These are phyloP conservation scores for Exserohilum rostratum DNA, from an alignment of 2,329 filamentous ascomycete species.

Conservation along the genomic window DNA sequence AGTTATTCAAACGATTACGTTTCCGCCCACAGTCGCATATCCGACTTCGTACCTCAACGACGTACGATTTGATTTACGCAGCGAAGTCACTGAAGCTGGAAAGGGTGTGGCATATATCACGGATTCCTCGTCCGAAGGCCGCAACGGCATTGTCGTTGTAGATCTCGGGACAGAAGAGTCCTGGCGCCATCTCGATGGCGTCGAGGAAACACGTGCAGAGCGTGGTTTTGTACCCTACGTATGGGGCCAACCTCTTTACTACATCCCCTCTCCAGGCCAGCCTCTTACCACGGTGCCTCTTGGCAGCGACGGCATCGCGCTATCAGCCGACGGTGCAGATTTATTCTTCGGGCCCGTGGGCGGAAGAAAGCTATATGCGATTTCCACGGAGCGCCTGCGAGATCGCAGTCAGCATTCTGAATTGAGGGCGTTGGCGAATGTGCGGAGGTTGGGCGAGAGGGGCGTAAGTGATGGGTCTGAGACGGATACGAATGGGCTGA, in stretches of 20 bases:
- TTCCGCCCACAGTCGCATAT: conserved; percentile 55
- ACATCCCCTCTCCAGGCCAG: conserved; percentile 42
- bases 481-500: conserved; percentile 56
- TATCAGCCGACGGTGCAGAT: conserved; percentile 56
- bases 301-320: conserved; percentile 59
- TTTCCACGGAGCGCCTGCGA: conserved; percentile 53
- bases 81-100: conserved; percentile 49
- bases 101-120: conserved; percentile 61
- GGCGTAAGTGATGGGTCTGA: conserved; percentile 61
- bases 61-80: conserved; percentile 59
- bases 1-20: conserved; percentile 59
- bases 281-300: conserved; percentile 51
- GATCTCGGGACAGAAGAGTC: conserved; percentile 57
- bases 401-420: conserved; percentile 50
- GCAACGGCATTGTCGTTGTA: conserved; percentile 57
- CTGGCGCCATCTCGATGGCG: conserved; percentile 58
- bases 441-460: conserved; percentile 54
- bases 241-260: conserved; percentile 57
- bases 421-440: conserved; percentile 52
- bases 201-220: conserved; percentile 50
- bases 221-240: conserved; percentile 56
- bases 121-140: conserved; percentile 56
- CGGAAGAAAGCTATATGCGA: conserved; percentile 53
- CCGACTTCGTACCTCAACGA: conserved; percentile 61
- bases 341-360: conserved; percentile 56